phyloP scores from a whole-genome alignment of 73 alveolate genomes.

The Paramecium octaurelia region DNA sequence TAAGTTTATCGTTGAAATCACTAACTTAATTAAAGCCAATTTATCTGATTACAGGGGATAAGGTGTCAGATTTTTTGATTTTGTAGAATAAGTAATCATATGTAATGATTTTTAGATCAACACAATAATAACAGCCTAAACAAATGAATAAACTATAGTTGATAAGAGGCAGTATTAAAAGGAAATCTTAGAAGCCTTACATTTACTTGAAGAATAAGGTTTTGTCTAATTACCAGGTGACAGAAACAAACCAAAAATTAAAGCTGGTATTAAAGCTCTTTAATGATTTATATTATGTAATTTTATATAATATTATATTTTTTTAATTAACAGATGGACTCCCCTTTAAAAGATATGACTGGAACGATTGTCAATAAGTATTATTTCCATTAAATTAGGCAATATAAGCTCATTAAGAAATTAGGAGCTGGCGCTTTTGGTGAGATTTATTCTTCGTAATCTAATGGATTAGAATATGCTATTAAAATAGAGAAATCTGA shows the following conservation, averaged over 20 bases:
- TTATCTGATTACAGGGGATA: neutral
- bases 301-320: neutral
- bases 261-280: slow-evolving; percentile 42
- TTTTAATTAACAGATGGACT: slow-evolving; percentile 14
- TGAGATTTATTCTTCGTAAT: slow-evolving; percentile 71
- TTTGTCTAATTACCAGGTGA: slow-evolving; percentile 39
- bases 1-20: neutral
- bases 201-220: slow-evolving; percentile 26
- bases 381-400: neutral
- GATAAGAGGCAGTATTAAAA: neutral
- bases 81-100: slow-evolving; percentile 3
- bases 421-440: slow-evolving; percentile 96
- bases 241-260: slow-evolving; percentile 24
- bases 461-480: slow-evolving; percentile 80
- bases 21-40: slow-evolving; percentile 17
- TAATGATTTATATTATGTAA: neutral
- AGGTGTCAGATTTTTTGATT: slow-evolving; percentile 45
- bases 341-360: slow-evolving; percentile 29
- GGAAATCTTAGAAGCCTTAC: slow-evolving; percentile 15
- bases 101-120: neutral
- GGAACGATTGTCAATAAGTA: slow-evolving; percentile 2
- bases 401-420: slow-evolving; percentile 65
- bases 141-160: neutral
- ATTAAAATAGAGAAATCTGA: slow-evolving; percentile 79
- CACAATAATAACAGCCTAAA: neutral